phyloP scores from a whole-genome alignment of 1,284 basidiomycete species.

The Entoloma clypeatum region DNA sequence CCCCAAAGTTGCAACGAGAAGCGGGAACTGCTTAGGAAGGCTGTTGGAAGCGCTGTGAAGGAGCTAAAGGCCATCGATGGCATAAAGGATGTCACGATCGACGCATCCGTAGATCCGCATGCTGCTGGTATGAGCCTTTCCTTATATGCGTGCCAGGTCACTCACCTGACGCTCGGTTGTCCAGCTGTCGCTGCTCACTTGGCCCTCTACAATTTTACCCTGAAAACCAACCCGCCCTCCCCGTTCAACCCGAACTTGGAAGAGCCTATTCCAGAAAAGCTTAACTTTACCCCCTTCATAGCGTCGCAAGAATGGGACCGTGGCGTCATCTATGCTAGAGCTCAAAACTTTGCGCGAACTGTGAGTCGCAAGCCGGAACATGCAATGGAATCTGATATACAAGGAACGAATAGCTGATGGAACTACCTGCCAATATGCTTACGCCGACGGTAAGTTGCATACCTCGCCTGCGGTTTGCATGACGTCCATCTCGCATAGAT shows the following conservation, averaged over 20 bases:
- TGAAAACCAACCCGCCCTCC: conserved; percentile 69
- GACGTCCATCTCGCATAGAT: conserved; percentile 33
- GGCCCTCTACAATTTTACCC: conserved; percentile 67
- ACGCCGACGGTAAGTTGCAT: conserved; percentile 61
- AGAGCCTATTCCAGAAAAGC: conserved; percentile 44
- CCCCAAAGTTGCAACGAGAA: conserved; percentile 46
- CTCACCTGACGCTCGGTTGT: conserved; percentile 7
- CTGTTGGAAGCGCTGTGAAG: conserved; percentile 66
- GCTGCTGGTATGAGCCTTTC: conserved; percentile 53
- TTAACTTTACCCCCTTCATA: conserved; percentile 43
- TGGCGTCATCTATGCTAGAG: conserved; percentile 69
- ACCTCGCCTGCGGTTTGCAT: neutral
- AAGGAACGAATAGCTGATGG: conserved; percentile 55
- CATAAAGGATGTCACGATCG: conserved; percentile 54
- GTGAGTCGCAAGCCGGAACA: conserved; percentile 32
- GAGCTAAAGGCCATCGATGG: conserved; percentile 57
- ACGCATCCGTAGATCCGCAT: conserved; percentile 66
- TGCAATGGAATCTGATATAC: neutral
- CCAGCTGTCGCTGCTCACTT: conserved; percentile 79
- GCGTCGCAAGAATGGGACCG: conserved; percentile 62
- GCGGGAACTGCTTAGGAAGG: conserved; percentile 62
- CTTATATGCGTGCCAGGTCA: conserved; percentile 1
- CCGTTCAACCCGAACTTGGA: conserved; percentile 52
- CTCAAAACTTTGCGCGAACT: conserved; percentile 84
- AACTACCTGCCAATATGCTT: conserved; percentile 80